A percentile compares a stretch with the other conserved stretches of the same genome.
Evolutionary conservation across 306 rosid genomes (phyloP).

Genomic region (apple (Malus domestica)): DNA sequence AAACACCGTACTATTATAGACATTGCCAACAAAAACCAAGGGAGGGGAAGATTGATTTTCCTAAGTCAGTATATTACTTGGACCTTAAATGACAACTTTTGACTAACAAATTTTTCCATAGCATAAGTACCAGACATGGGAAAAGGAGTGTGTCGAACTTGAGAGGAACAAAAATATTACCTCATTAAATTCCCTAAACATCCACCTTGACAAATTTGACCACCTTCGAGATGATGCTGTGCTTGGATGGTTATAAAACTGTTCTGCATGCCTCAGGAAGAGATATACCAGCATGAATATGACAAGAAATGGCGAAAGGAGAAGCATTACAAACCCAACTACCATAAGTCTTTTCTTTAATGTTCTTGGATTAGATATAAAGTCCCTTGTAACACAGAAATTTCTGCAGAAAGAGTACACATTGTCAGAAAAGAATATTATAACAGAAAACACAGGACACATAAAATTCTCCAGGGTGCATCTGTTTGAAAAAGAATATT

Average conservation of each 20-base stretch:
- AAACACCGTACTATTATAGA: background rate
- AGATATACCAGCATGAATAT: conserved; percentile 93
- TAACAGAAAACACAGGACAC: conserved; percentile 1
- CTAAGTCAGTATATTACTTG: background rate
- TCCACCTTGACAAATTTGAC: conserved; percentile 93
- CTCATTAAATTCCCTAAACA: conserved; percentile 91
- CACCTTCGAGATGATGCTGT: conserved; percentile 86
- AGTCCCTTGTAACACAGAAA: conserved; percentile 64
- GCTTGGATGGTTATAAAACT: conserved; percentile 87
- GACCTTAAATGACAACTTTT: background rate
- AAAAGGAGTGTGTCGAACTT: background rate
- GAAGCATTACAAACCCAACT: conserved; percentile 81
- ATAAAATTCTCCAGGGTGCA: background rate
- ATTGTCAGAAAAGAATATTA: conserved; percentile 16
- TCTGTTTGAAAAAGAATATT: background rate
- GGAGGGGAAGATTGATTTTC: background rate
- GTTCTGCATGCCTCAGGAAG: conserved; percentile 94
- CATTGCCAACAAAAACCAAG: background rate
- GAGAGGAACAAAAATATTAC: conserved; percentile 25
- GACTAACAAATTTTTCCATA: background rate
- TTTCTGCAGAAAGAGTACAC: conserved; percentile 45
- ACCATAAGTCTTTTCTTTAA: conserved; percentile 77
- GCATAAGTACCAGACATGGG: background rate
- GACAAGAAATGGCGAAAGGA: conserved; percentile 93
- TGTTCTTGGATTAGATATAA: conserved; percentile 67